Percentiles rank a stretch among this genome's conserved stretches.
phyloP scores from a whole-genome alignment of 306 rosid genomes.

The Delonix regia region DNA sequence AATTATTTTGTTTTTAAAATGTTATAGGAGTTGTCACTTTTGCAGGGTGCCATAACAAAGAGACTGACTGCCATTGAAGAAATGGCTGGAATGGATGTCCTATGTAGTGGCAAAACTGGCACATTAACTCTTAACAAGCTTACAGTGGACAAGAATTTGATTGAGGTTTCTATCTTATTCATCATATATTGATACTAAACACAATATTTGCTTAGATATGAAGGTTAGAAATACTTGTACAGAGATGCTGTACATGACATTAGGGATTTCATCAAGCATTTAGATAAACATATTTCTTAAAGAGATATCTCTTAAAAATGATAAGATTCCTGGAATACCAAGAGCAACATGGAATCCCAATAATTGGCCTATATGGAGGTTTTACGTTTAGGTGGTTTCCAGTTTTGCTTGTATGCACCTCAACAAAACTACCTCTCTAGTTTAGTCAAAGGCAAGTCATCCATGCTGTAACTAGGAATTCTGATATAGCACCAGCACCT shows the following conservation, averaged over 20 bases:
- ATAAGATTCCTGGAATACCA: background rate
- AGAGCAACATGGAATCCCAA: background rate
- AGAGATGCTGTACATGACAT: background rate
- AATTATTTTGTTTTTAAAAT: no score
- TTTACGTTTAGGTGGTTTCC: no score
- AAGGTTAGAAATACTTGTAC: background rate
- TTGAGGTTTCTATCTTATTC: slow-evolving; percentile 53
- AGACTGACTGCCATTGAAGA: slow-evolving; percentile 84
- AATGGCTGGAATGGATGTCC: slow-evolving; percentile 84
- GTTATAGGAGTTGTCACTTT: background rate
- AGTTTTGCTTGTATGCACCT: no score
- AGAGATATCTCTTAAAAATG: background rate
- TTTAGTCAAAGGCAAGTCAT: no score
- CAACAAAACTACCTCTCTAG: no score
- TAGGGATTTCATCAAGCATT: background rate
- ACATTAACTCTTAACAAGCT: slow-evolving; percentile 81
- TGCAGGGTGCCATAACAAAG: slow-evolving; percentile 83
- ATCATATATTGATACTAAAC: background rate
- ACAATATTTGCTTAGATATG: slow-evolving; percentile 10
- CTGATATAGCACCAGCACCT: no score
- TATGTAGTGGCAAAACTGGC: slow-evolving; percentile 76
- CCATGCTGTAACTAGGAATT: no score
- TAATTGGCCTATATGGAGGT: background rate
- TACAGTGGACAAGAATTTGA: slow-evolving; percentile 62
- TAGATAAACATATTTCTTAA: background rate